Conservation (phyloP, 2,329 filamentous ascomycete genomes). For the Aspergillus calidoustus region DNA sequence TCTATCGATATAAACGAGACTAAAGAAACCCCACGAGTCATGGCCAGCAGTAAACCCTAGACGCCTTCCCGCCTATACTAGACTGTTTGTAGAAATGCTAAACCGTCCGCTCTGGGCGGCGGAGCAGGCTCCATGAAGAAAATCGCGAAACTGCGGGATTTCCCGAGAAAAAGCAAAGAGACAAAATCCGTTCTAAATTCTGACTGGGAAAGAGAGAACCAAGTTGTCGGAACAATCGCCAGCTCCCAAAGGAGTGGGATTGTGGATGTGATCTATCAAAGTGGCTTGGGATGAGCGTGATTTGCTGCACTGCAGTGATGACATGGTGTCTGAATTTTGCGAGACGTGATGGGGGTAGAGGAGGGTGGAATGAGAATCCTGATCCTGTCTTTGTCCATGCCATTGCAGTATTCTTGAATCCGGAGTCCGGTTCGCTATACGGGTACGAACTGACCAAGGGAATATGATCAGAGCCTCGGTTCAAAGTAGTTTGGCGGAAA, state of each 20-base stretch:
- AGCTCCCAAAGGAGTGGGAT: not conserved
- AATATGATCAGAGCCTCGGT: not conserved
- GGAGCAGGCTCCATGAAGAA: not conserved
- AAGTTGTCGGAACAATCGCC: not conserved
- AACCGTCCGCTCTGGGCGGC: not conserved
- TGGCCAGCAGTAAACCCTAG: not conserved
- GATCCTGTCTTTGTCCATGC: not conserved
- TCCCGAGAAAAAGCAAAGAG: not conserved
- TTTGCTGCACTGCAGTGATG: not conserved
- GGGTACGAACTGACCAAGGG: not conserved
- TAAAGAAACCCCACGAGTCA: not conserved
- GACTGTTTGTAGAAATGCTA: not conserved
- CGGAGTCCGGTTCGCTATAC: not conserved
- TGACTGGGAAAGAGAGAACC: not conserved
- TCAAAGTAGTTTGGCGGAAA: not conserved
- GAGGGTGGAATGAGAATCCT: not conserved
- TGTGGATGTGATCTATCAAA: slow-evolving; percentile 15
- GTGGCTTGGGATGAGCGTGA: not conserved
- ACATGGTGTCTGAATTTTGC: slow-evolving; percentile 2
- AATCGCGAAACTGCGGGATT: not conserved
- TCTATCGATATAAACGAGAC: not conserved
- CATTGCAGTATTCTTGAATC: not conserved
- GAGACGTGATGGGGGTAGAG: not conserved
- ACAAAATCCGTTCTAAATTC: not conserved
- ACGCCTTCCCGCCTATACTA: not conserved